These are phyloP conservation scores for Penicillium silybi DNA, from an alignment of 495 filamentous ascomycete genomes.

Conservation along the genomic window DNA sequence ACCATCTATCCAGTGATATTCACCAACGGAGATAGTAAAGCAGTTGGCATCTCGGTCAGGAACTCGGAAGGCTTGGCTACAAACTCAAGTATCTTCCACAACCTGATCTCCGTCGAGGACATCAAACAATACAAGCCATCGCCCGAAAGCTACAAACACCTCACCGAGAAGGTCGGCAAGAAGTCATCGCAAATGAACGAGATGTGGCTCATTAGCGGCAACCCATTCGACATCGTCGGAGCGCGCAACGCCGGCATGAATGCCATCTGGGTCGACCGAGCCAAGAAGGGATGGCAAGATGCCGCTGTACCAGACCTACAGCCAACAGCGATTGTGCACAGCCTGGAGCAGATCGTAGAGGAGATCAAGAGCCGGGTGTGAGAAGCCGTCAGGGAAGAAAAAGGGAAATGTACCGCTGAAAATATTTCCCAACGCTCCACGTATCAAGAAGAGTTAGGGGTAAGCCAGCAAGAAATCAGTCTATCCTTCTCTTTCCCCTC, in stretches of 20 bases:
- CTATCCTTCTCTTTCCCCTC: constrained; percentile 51
- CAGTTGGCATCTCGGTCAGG: constrained; percentile 59
- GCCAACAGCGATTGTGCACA: constrained; percentile 29
- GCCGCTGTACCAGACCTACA: constrained; percentile 18
- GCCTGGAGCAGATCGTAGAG: constrained; percentile 26
- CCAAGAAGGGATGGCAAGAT: constrained; percentile 42
- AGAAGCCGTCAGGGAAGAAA: not conserved
- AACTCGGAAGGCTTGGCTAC: constrained; percentile 53
- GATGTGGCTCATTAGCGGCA: constrained; percentile 72
- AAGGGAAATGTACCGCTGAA: constrained; percentile 41
- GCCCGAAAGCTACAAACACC: constrained; percentile 56
- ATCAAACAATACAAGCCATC: constrained; percentile 65
- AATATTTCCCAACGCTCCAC: constrained; percentile 52
- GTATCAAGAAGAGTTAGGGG: constrained; percentile 45
- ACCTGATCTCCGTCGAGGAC: constrained; percentile 60
- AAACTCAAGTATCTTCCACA: constrained; percentile 46
- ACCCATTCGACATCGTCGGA: constrained; percentile 73
- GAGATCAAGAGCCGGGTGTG: constrained; percentile 17
- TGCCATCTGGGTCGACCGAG: constrained; percentile 68
- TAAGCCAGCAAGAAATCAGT: constrained; percentile 44
- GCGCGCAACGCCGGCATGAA: constrained; percentile 46
- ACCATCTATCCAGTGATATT: constrained; percentile 60
- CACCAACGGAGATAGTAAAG: constrained; percentile 61
- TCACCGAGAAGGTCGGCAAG: constrained; percentile 52
- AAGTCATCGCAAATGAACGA: constrained; percentile 39